phyloP scores from a whole-genome alignment of 169 alveolate genomes.

The Babesia divergens region DNA sequence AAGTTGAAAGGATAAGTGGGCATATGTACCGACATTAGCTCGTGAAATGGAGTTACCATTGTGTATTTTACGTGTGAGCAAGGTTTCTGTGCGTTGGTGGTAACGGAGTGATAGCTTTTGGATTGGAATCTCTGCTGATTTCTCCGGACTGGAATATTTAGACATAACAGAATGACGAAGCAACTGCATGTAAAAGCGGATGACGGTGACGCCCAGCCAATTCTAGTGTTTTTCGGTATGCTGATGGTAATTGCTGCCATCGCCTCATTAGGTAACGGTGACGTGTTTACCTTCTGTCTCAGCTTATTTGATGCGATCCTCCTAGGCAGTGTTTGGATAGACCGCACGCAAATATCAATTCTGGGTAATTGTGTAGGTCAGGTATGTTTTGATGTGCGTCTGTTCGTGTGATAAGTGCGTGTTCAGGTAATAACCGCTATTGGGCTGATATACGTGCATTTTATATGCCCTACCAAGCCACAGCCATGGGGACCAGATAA shows the following conservation, averaged over 20 bases:
- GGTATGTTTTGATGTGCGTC: background rate
- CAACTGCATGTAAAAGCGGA: background rate
- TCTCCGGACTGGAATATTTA: too few species aligned
- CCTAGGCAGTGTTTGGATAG: background rate
- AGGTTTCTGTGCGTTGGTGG: too few species aligned
- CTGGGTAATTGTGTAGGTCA: background rate
- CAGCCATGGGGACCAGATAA: background rate
- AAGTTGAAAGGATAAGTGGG: too few species aligned
- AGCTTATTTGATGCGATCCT: background rate
- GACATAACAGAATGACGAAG: too few species aligned
- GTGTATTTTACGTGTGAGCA: too few species aligned
- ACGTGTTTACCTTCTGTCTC: background rate
- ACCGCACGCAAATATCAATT: background rate
- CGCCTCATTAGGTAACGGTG: background rate
- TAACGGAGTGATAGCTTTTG: too few species aligned
- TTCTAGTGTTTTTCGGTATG: background rate
- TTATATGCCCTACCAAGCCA: background rate
- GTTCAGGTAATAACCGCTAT: background rate
- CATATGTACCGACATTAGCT: too few species aligned
- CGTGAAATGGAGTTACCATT: too few species aligned
- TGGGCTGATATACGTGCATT: background rate
- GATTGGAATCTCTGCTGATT: too few species aligned
- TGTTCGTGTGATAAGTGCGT: background rate
- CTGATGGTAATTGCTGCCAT: background rate
- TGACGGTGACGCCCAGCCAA: background rate